Evolutionary conservation across 768 basidiomycete species (phyloP).

Genomic region (Trametes villosa): DNA sequence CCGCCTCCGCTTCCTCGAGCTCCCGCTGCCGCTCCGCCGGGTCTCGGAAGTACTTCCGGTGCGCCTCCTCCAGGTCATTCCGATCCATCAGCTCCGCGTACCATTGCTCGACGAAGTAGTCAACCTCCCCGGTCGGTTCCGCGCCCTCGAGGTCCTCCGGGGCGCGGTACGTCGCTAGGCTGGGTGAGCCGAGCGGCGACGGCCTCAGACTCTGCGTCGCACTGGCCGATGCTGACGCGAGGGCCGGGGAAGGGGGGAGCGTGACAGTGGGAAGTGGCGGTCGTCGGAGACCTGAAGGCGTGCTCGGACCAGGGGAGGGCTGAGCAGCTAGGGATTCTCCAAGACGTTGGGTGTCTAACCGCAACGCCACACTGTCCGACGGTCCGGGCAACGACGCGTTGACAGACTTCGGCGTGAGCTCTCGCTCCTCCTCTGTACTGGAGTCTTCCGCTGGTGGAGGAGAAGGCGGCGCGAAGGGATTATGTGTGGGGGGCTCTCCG

Average conservation of each 20-base stretch:
- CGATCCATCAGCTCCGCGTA: conserved; percentile 37
- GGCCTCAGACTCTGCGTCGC: conserved; percentile 15
- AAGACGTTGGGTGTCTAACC: background rate
- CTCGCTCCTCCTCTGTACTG: conserved; percentile 7
- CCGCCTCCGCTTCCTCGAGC: conserved; percentile 29
- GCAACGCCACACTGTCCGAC: background rate
- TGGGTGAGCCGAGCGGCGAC: conserved; percentile 40
- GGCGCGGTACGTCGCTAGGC: conserved; percentile 42
- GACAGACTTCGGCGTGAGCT: conserved; percentile 9
- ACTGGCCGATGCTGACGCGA: conserved; percentile 2
- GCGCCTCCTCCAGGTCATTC: conserved; percentile 40
- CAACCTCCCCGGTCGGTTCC: conserved; percentile 5
- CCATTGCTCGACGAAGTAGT: conserved; percentile 27
- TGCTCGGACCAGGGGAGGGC: background rate
- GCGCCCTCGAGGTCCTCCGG: conserved; percentile 42
- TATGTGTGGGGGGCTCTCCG: conserved; percentile 2
- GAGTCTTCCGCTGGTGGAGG: background rate
- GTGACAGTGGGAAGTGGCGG: conserved; percentile 27
- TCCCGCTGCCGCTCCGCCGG: conserved; percentile 30
- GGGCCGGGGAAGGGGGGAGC: conserved; percentile 18
- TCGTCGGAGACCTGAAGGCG: conserved; percentile 18
- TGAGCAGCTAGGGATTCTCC: background rate
- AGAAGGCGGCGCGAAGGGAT: conserved; percentile 1
- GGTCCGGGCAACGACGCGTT: background rate
- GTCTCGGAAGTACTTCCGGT: conserved; percentile 32